A percentile compares a stretch with the other conserved stretches of the same genome.
Evolutionary conservation across 441 rosid genomes (phyloP).

Genomic region (Erysimum cheiri): DNA sequence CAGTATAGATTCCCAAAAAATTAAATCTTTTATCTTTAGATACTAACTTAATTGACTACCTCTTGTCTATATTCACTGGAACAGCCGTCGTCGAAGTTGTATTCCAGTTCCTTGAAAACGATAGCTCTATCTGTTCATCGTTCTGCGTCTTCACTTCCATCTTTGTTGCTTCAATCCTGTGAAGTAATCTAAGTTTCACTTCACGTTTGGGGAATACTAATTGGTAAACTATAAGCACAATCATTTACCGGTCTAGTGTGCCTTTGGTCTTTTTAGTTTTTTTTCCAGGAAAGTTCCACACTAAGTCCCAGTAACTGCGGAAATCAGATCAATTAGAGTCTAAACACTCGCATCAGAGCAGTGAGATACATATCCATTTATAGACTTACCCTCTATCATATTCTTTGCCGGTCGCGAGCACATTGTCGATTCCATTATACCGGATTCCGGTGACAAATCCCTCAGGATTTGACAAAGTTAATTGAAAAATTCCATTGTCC

Average conservation of each 20-base stretch:
- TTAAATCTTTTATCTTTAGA: not conserved
- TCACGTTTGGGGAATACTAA: not conserved
- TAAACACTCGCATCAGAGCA: not conserved
- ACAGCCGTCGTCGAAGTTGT: conserved; percentile 54
- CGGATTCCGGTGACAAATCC: conserved; percentile 65
- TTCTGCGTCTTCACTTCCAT: conserved; percentile 61
- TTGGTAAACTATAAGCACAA: conserved; percentile 6
- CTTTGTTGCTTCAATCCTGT: conserved; percentile 73
- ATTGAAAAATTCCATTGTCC: conserved; percentile 65
- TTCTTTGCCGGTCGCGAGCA: conserved; percentile 70
- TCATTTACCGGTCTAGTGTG: conserved; percentile 43
- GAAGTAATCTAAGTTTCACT: conserved; percentile 12
- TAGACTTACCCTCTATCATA: conserved; percentile 58
- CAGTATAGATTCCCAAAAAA: not conserved
- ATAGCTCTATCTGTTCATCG: conserved; percentile 74
- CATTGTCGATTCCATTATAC: conserved; percentile 70
- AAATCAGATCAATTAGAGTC: not conserved
- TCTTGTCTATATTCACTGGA: conserved; percentile 86
- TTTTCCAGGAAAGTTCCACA: conserved; percentile 47
- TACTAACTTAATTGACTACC: conserved; percentile 49
- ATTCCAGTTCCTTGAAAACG: conserved; percentile 79
- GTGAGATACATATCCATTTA: not conserved
- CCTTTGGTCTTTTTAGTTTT: conserved; percentile 43
- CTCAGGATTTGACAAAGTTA: conserved; percentile 61
- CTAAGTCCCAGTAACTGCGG: conserved; percentile 46